Base-by-base conservation (phyloP, 148 eudicot genomes). In the Nepenthes mirabilis region DNA sequence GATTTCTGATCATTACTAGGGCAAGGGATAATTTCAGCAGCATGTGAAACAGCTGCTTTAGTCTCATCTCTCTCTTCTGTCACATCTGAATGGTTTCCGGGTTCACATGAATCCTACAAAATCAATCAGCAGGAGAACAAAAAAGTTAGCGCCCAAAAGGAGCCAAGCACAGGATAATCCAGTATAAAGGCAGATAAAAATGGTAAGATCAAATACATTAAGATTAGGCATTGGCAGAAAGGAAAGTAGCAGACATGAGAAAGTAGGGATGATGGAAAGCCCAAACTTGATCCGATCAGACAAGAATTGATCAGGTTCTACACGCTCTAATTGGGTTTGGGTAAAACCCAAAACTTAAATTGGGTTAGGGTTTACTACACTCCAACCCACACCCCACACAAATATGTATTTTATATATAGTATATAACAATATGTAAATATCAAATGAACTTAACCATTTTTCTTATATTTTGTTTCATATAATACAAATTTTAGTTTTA, bases 31-130 rank as follows among this genome's bases (percentile, higher is more conserved):
- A 36, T 54, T 51, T 56, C 68, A 43, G 36, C 59, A 48, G 62
- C 52, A 43, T 32, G 67, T 54, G 71, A 63, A 12, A 74, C 65
- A 47, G 71, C 72, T 63, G 71, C 72, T 66, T 75, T 80, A 12
- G 68, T 70, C 43, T 87, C 95, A 43, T 83, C 91, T 72, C 77
- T 75, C 65, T 88, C 97, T 63, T 85, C 94, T 36, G 88, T 88
- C 59, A 80, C 72, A 59, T 88, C 96, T 35, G 97, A 88, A 64
- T 76, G 80, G 73, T 68, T 85, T 62, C 84, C 97, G 37, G 72
- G 94, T 78, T 91, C 96, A 69, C 75, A 85, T 9, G 84, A 81
- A 75, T 85, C 96, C 97, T 91, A 65, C 47, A 61, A 33, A 58
- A 55, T 57, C 47, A 62, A 69, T 70, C 49, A 53, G 4, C 62